Evolutionary conservation across 1,139 yeast genomes (phyloP), one percentile per base, ranked within the genome.

Genomic region (Hyphopichia burtonii): DNA sequence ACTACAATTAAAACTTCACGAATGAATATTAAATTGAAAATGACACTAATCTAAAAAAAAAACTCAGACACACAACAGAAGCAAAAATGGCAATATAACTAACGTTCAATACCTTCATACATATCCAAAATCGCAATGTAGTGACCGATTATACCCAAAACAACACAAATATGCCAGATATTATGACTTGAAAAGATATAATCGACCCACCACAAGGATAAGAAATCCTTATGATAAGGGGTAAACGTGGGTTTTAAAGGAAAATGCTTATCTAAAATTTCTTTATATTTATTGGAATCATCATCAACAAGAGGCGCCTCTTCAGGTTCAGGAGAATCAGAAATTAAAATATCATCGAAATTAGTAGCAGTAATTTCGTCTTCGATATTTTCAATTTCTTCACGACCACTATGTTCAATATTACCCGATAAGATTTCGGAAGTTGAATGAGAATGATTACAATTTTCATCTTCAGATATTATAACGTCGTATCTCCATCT

Each of bases 161-260:
- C 78, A 34, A 93, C 99, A 58, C 87, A 88, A 15, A 89, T 62
- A 64, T 93, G 99, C 99, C 99, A 93, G 30, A 93, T 68, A 56
- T 89, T 90, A 63, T 93, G 99, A 39, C 96, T 88, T 31, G 82
- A 76, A 46, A 83, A 72, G 23, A 76, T 63, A 59, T 85, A 86
- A 54, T 86, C 94, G 9, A 83, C 84, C 93, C 96, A 90, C 94
- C 85, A 93, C 56, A 82, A 73, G 25, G 87, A 85, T 54, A 71
- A 66, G 62, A 82, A 82, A 50, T 66, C 80, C 30, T 62, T 58
- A 34, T 63, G 61, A 49, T 71, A 66, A 7, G 73, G 71, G 1
- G 83, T 73, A 19, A 53, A 48, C 0, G 56, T 58, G 3, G 88
- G 89, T 14, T 61, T 44, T 35, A 66, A 66, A 34, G 81, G 79